Base-by-base conservation (phyloP, 805 yeast species). In the Grigorovia humatica region DNA sequence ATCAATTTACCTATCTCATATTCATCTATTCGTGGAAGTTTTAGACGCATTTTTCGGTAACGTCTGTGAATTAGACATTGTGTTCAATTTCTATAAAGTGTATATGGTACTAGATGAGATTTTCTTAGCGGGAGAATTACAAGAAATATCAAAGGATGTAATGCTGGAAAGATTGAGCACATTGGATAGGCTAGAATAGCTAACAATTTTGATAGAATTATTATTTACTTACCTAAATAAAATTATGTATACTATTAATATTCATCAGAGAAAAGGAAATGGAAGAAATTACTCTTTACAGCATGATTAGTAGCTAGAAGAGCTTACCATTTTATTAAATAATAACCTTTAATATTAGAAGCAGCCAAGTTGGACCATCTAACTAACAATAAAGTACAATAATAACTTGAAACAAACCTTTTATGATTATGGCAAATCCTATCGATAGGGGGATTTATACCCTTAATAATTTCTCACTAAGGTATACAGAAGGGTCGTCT, bases 11-110 rank as follows among this genome's bases (percentile, higher is more conserved):
- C 70, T 93, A 49, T 96, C 93, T 55, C 81, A 86, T 29, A 81
- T 91, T 42, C 98, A 91, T 63, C 72, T 90, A 50, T 79, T 91
- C 55, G 97, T 91, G 18, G 96, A 93, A 68, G 80, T 88, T 9
- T 71, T 91, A 51, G 98, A 91, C 66, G 74, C 82, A 12, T 88
- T 83, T 65, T 91, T 91, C 61, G 84, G 88, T 57, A 88, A 83
- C 61, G 98, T 91, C 8, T 90, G 97, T 70, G 97, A 91, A 68
- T 74, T 91, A 58, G 98, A 91, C 65, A 75, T 93, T 52, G 95
- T 93, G 19, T 93, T 90, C 73, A 88, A 89, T 68, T 91, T 91
- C 68, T 83, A 83, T 73, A 88, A 85, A 66, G 82, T 88, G 12
- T 87, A 89, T 66, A 75, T 78, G 51, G 84, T 89, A 9, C 66